These are phyloP conservation scores for Boeremia lycopersici DNA, from an alignment of 2,329 filamentous ascomycete genomes.

Conservation along the genomic window DNA sequence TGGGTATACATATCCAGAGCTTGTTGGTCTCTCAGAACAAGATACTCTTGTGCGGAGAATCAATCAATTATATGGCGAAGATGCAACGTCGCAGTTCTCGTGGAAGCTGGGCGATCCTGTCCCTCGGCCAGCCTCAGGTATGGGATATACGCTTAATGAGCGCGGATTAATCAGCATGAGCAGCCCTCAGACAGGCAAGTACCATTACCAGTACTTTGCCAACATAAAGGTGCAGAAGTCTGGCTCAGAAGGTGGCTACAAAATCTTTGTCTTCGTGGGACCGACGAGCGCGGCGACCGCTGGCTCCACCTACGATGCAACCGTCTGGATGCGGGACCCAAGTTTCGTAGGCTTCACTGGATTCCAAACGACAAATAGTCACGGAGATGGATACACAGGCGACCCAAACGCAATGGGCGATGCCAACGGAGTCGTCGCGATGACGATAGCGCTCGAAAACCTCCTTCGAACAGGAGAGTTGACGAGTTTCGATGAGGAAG, in stretches of 20 bases:
- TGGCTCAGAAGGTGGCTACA: slow-evolving; percentile 66
- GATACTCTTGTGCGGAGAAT: slow-evolving; percentile 57
- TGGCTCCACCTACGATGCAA: slow-evolving; percentile 59
- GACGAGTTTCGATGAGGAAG: slow-evolving; percentile 25
- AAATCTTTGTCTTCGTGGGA: slow-evolving; percentile 72
- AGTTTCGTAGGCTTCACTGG: slow-evolving; percentile 68
- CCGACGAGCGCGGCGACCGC: slow-evolving; percentile 43
- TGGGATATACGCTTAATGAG: slow-evolving; percentile 3
- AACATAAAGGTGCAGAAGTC: slow-evolving; percentile 68
- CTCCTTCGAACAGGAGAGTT: slow-evolving; percentile 45
- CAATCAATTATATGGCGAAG: slow-evolving; percentile 65
- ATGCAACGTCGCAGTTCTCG: slow-evolving; percentile 24
- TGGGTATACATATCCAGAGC: slow-evolving; percentile 77
- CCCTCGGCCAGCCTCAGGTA: background rate
- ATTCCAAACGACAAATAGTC: slow-evolving; percentile 40
- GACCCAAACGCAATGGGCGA: background rate
- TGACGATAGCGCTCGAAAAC: slow-evolving; percentile 51
- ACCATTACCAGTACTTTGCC: slow-evolving; percentile 64
- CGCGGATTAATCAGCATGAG: slow-evolving; percentile 10
- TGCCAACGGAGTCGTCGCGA: slow-evolving; percentile 50
- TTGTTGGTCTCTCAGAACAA: slow-evolving; percentile 42
- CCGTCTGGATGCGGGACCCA: slow-evolving; percentile 57
- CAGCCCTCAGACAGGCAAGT: slow-evolving; percentile 8
- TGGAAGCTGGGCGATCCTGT: slow-evolving; percentile 13
- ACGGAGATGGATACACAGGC: slow-evolving; percentile 10